Conservation (phyloP, 2,329 filamentous ascomycete species). For the Neoscytalidium dimidiatum region DNA sequence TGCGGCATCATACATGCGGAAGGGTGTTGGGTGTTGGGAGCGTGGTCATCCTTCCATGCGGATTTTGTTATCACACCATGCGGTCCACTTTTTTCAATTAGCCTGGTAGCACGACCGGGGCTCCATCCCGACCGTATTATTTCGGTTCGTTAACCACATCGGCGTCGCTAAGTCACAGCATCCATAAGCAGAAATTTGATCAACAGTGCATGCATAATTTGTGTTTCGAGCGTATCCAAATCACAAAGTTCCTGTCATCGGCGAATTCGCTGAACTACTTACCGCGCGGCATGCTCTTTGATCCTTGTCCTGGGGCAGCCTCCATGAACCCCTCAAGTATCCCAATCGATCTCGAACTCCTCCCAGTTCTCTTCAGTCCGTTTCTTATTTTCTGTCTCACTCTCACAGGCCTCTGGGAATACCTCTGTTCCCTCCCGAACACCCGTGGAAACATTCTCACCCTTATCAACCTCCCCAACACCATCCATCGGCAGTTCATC, state of each 20-base stretch:
- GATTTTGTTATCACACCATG: background rate
- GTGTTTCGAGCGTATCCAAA: background rate
- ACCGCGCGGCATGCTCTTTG: background rate
- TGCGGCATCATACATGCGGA: no score
- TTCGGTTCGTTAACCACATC: background rate
- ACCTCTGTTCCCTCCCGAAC: background rate
- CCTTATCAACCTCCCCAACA: no score
- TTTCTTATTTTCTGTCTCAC: background rate
- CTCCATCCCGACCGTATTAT: background rate
- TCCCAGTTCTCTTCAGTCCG: background rate
- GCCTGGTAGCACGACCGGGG: background rate
- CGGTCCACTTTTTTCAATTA: background rate
- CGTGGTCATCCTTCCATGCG: no score
- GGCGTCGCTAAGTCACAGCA: background rate
- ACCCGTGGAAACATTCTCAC: background rate
- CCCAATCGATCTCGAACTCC: slow-evolving; percentile 8
- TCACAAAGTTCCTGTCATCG: background rate
- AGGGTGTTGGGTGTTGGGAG: no score
- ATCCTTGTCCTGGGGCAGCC: background rate
- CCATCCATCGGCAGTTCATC: no score
- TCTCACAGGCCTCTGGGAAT: background rate
- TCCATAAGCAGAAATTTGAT: background rate
- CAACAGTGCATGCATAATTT: background rate
- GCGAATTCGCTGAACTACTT: background rate
- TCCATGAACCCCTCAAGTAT: background rate